Percentiles rank a stretch among this genome's conserved stretches.
Conservation (phyloP, 1,139 yeast genomes). For the Lodderomyces metapsilosis region DNA sequence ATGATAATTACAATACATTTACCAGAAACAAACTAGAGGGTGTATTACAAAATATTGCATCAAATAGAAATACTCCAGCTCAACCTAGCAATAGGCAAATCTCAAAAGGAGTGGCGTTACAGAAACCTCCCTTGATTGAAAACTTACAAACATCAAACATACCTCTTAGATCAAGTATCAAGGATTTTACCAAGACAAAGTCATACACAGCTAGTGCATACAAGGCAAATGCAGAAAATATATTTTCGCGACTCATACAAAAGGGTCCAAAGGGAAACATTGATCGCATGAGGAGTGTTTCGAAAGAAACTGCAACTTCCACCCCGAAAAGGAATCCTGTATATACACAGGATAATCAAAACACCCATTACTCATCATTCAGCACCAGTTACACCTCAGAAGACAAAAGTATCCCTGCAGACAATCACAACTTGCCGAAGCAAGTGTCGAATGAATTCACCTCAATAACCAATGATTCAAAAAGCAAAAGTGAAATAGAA, state of each 20-base stretch:
- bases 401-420: constrained; percentile 16
- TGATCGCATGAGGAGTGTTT: constrained; percentile 9
- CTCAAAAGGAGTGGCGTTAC: neutral
- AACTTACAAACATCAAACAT: constrained; percentile 8
- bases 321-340: constrained; percentile 29
- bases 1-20: constrained; percentile 40
- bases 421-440: neutral
- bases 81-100: neutral
- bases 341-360: neutral
- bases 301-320: constrained; percentile 34
- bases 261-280: constrained; percentile 22
- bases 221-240: constrained; percentile 37
- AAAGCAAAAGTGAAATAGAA: constrained; percentile 8
- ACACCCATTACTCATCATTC: constrained; percentile 28
- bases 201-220: constrained; percentile 38
- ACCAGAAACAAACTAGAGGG: constrained; percentile 39
- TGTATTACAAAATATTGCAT: constrained; percentile 24
- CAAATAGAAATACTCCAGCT: constrained; percentile 15
- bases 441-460: neutral
- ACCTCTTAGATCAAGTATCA: constrained; percentile 28
- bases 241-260: constrained; percentile 40
- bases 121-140: constrained; percentile 7
- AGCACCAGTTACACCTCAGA: constrained; percentile 32
- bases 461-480: neutral
- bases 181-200: constrained; percentile 31